Evolutionary conservation across 495 filamentous ascomycete species (phyloP).

Genomic region (Neurospora sp.): DNA sequence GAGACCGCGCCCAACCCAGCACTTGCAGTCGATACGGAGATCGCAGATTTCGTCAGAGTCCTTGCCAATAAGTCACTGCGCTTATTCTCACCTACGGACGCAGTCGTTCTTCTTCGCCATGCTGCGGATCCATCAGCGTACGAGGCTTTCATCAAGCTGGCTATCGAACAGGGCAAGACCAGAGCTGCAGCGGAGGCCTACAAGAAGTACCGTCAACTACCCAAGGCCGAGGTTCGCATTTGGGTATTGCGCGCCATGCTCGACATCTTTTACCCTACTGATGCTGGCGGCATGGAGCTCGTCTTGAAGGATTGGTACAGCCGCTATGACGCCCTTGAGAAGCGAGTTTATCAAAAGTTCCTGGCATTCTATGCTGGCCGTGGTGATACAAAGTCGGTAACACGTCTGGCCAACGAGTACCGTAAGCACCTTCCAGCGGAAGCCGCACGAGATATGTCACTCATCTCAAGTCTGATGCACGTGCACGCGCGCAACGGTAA

Average conservation of each 20-base stretch:
- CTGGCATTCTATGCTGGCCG: slow-evolving; percentile 42
- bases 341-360: slow-evolving; percentile 36
- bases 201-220: slow-evolving; percentile 24
- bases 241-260: slow-evolving; percentile 11
- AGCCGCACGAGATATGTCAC: slow-evolving; percentile 24
- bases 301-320: slow-evolving; percentile 46
- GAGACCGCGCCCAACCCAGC: background rate
- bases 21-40: background rate
- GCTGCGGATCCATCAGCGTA: slow-evolving; percentile 19
- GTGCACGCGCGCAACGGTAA: slow-evolving; percentile 59
- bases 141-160: slow-evolving; percentile 18
- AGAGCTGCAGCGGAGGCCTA: slow-evolving; percentile 23
- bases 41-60: slow-evolving; percentile 8
- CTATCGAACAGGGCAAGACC: slow-evolving; percentile 6
- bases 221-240: slow-evolving; percentile 4
- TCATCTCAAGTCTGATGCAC: slow-evolving; percentile 43
- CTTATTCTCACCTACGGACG: slow-evolving; percentile 7
- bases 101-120: slow-evolving; percentile 16
- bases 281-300: slow-evolving; percentile 35
- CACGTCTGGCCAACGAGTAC: slow-evolving; percentile 48
- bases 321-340: slow-evolving; percentile 26
- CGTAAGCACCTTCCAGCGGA: slow-evolving; percentile 20
- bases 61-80: slow-evolving; percentile 10
- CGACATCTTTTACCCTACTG: slow-evolving; percentile 27
- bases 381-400: slow-evolving; percentile 42